These are phyloP conservation scores for Ceratopteris richardii DNA, from an alignment of 75 land plant genomes.

Conservation along the genomic window DNA sequence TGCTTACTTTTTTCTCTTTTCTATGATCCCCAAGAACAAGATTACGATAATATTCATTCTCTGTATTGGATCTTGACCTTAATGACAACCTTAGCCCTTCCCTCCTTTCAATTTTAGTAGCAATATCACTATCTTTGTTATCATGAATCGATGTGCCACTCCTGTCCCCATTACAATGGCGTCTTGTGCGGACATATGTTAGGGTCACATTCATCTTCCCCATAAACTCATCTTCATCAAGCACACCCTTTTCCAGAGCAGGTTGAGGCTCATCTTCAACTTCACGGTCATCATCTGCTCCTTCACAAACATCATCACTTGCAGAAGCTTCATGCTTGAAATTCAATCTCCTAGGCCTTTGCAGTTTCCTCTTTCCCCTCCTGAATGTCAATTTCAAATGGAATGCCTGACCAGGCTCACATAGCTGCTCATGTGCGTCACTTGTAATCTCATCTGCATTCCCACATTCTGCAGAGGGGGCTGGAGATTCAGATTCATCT, in stretches of 20 bases:
- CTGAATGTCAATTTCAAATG: conserved; percentile 1
- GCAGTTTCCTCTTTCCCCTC: not conserved
- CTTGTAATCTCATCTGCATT: not conserved
- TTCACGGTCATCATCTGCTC: too few relatives aligned
- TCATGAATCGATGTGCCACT: not conserved
- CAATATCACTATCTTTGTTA: not conserved
- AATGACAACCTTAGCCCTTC: not conserved
- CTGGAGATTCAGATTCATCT: too few relatives aligned
- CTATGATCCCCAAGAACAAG: conserved; percentile 2
- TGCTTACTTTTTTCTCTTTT: conserved; percentile 26
- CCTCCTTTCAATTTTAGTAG: not conserved
- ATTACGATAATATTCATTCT: not conserved
- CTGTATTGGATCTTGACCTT: not conserved
- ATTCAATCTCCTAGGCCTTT: not conserved
- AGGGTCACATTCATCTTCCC: not conserved
- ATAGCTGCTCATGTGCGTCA: not conserved
- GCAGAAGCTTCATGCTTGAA: not conserved
- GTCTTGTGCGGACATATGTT: conserved; percentile 5
- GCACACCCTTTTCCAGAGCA: not conserved
- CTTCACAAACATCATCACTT: not conserved
- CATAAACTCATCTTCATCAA: not conserved
- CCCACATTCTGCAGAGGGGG: not conserved
- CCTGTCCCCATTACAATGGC: not conserved
- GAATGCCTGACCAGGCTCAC: not conserved
- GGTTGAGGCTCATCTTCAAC: not conserved